These are phyloP conservation scores for Aspergillus campestris DNA, from an alignment of 495 filamentous ascomycete species.

Conservation along the genomic window DNA sequence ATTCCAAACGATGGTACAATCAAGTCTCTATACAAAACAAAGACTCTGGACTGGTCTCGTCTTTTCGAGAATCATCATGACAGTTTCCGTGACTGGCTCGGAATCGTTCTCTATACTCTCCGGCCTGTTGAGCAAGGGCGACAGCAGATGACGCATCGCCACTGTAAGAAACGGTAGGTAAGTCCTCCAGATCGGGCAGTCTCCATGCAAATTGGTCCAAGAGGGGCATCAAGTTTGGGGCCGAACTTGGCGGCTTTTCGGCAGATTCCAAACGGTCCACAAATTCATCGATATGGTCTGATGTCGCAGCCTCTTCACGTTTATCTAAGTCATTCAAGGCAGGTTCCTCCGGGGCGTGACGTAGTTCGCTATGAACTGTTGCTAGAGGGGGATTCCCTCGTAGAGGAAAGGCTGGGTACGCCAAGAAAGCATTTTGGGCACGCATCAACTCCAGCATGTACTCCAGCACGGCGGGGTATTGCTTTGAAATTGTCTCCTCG, in stretches of 20 bases:
- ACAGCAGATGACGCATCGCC: slow-evolving; percentile 18
- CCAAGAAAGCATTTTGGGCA: slow-evolving; percentile 60
- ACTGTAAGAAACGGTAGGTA: slow-evolving; percentile 31
- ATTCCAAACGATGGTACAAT: not conserved
- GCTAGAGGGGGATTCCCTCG: slow-evolving; percentile 41
- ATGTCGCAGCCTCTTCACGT: too few species aligned
- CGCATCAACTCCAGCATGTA: slow-evolving; percentile 64
- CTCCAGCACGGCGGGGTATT: slow-evolving; percentile 70
- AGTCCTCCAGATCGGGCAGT: slow-evolving; percentile 21
- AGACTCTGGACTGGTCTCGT: slow-evolving; percentile 11
- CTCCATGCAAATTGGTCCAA: slow-evolving; percentile 23
- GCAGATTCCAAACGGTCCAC: not conserved
- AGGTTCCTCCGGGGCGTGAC: slow-evolving; percentile 59
- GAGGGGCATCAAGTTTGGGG: slow-evolving; percentile 23
- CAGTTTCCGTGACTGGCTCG: slow-evolving; percentile 30
- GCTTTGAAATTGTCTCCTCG: slow-evolving; percentile 43
- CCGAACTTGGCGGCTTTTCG: slow-evolving; percentile 15
- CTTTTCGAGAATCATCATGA: slow-evolving; percentile 2
- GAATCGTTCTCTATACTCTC: slow-evolving; percentile 27
- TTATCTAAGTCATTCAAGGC: not conserved
- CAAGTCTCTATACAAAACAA: slow-evolving; percentile 26
- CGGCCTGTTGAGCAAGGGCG: slow-evolving; percentile 9
- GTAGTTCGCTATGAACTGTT: slow-evolving; percentile 66
- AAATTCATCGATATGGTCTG: too few species aligned
- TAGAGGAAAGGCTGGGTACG: slow-evolving; percentile 57